A percentile compares a stretch with the other conserved stretches of the same genome.
These are phyloP conservation scores for Scedosporium boydii DNA, from an alignment of 2,329 filamentous ascomycete genomes.

Conservation along the genomic window DNA sequence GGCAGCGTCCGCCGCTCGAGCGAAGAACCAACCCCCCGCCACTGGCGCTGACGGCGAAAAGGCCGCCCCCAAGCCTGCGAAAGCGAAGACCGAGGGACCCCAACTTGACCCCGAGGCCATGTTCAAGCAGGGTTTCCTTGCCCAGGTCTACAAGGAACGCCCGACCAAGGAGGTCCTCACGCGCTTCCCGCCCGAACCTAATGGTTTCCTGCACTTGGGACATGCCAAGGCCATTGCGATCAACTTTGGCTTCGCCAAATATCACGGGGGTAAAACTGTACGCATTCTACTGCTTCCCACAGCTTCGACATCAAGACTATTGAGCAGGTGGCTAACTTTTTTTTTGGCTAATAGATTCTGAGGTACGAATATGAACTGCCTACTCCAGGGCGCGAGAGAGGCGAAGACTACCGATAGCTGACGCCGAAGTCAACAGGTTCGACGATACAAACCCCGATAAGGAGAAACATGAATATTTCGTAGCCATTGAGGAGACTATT, in stretches of 20 bases:
- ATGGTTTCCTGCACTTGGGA: constrained; percentile 87
- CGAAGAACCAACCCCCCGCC: constrained; percentile 9
- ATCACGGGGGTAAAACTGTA: constrained; percentile 59
- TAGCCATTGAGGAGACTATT: constrained; percentile 80
- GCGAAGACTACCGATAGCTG: neutral
- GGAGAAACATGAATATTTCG: constrained; percentile 84
- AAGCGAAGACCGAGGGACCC: constrained; percentile 7
- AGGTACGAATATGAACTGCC: constrained; percentile 14
- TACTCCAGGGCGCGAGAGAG: neutral
- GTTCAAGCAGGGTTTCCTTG: constrained; percentile 72
- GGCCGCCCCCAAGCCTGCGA: constrained; percentile 26
- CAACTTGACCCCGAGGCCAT: constrained; percentile 51
- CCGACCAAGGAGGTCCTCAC: constrained; percentile 55
- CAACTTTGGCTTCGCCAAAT: constrained; percentile 89
- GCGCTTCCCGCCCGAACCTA: constrained; percentile 78
- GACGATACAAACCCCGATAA: constrained; percentile 95
- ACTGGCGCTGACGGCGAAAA: constrained; percentile 9
- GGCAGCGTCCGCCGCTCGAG: constrained; percentile 32
- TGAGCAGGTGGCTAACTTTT: constrained; percentile 8
- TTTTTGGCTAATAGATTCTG: constrained; percentile 17
- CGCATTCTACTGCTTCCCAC: constrained; percentile 10
- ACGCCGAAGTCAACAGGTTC: constrained; percentile 42
- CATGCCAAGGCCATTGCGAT: constrained; percentile 93
- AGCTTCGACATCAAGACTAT: neutral
- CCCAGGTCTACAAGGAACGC: constrained; percentile 60